Base-by-base conservation (phyloP, 78 protist genomes). In the Emiliania huxleyi region DNA sequence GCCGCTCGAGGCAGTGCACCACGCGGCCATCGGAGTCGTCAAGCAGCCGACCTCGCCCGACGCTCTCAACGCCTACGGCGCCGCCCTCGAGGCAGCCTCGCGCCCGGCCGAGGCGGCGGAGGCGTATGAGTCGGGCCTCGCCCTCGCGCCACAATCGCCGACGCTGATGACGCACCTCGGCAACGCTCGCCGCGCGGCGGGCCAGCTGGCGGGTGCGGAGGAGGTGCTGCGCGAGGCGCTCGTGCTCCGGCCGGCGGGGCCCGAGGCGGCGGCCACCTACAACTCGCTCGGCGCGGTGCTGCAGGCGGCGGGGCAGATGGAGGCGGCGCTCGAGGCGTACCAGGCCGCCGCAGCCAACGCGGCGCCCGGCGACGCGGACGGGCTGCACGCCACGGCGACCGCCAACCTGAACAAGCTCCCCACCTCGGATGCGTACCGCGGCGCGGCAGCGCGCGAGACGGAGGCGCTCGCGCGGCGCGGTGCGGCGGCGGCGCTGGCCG, bases 341-440 rank as follows among this genome's bases (percentile, higher is more conserved):
- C 33, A 56, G 71, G 81, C 81, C 43, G 37, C 81, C n/a, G 22
- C 22, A 11, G 23, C 11, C 18, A 2, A 5, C 81, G 42, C 42
- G 45, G n/a, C 81, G 18, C 42, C 37, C 42, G 81, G 15, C 29
- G 62, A 52, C 29, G 62, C 62, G 62, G 62, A 52, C 15, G 62
- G 62, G 8, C 8, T 52, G 29, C 29, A 29, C 42, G 81, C 81
- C 33, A 5, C 22, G 18, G 37, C 81, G 45, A 6, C 2, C 29
- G 22, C 81, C 44, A 71, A 71, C 81, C 81, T 71, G n/a, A 40
- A 71, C 81, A 71, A 71, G 81, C 81, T 71, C 18, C 81, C 81
- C 81, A 35, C n/a, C 37, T 71, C 81, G 81, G 40, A 8, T 8
- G 81, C 81, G 81, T 71, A 71, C 42, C 81, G 75, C 38, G 12